These are phyloP conservation scores for Fusarium vanettenii DNA, from an alignment of 2,329 filamentous ascomycete genomes.

Conservation along the genomic window DNA sequence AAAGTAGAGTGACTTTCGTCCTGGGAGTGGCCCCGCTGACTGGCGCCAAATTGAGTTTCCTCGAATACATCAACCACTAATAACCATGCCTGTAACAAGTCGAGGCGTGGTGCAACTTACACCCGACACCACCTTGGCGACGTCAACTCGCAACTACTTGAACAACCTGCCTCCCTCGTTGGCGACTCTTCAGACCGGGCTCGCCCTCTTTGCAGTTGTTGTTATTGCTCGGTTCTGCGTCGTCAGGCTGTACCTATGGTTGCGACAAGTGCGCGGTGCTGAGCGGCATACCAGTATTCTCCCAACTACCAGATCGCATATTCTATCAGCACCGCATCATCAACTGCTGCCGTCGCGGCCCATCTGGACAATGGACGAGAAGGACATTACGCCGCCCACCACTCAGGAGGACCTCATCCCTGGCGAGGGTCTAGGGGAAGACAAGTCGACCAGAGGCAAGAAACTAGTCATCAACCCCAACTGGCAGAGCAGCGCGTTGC, in stretches of 20 bases:
- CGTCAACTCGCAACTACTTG: conserved; percentile 45
- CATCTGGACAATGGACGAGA: conserved; percentile 44
- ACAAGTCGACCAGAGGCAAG: conserved; percentile 18
- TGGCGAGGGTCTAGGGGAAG: conserved; percentile 12
- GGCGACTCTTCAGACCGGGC: conserved; percentile 42
- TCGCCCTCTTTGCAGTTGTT: conserved; percentile 51
- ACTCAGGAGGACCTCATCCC: conserved; percentile 13
- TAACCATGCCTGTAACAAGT: conserved; percentile 48
- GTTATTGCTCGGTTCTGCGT: conserved; percentile 49
- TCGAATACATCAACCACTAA: conserved; percentile 41
- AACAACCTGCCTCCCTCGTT: conserved; percentile 46
- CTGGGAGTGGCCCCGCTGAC: conserved; percentile 47
- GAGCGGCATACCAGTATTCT: conserved; percentile 33
- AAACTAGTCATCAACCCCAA: conserved; percentile 42
- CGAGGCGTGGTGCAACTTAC: conserved; percentile 47
- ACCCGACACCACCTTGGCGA: conserved; percentile 43
- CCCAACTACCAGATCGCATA: conserved; percentile 23
- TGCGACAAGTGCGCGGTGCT: conserved; percentile 40
- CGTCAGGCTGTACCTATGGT: conserved; percentile 41
- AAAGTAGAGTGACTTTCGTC: conserved; percentile 45
- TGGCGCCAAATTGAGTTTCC: conserved; percentile 46
- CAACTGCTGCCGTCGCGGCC: conserved; percentile 32
- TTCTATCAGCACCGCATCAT: conserved; percentile 30
- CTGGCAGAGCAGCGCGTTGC: conserved; percentile 43
- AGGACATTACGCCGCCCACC: conserved; percentile 24